A percentile compares a stretch with the other conserved stretches of the same genome.
Conservation (phyloP, 495 filamentous ascomycete genomes). For the Pseudevernia furfuracea region DNA sequence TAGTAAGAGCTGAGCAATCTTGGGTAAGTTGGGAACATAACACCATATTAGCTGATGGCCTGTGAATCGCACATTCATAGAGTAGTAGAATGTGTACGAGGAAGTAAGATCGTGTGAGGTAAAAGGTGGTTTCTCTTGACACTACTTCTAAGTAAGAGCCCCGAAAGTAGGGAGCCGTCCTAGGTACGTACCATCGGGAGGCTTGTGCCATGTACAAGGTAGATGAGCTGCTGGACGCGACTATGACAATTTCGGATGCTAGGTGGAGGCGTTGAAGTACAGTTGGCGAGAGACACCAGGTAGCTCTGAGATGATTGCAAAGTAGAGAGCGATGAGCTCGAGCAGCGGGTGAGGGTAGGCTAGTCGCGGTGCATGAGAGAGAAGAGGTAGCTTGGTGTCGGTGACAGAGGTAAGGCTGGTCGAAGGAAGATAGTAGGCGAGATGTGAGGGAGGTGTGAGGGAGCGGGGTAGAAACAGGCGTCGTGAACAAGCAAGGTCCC, state of each 20-base stretch:
- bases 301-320: not conserved
- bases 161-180: not conserved
- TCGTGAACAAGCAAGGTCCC: too few species aligned
- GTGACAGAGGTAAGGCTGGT: too few species aligned
- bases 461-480: too few species aligned
- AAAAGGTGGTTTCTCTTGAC: not conserved
- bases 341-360: too few species aligned
- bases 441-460: too few species aligned
- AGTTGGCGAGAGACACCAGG: not conserved
- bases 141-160: not conserved
- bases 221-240: not conserved
- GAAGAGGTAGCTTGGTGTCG: too few species aligned
- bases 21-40: not conserved
- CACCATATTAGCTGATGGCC: not conserved
- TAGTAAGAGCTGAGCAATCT: not conserved
- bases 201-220: not conserved
- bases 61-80: not conserved
- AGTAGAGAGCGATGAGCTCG: not conserved
- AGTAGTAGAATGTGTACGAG: not conserved
- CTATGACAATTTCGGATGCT: not conserved
- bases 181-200: not conserved
- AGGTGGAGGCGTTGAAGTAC: not conserved
- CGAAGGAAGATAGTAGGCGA: too few species aligned
- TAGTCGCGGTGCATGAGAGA: too few species aligned
- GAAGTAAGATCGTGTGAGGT: not conserved